Base-by-base conservation (phyloP, 257 asterid genomes). In the Parsonsia alboflavescens region DNA sequence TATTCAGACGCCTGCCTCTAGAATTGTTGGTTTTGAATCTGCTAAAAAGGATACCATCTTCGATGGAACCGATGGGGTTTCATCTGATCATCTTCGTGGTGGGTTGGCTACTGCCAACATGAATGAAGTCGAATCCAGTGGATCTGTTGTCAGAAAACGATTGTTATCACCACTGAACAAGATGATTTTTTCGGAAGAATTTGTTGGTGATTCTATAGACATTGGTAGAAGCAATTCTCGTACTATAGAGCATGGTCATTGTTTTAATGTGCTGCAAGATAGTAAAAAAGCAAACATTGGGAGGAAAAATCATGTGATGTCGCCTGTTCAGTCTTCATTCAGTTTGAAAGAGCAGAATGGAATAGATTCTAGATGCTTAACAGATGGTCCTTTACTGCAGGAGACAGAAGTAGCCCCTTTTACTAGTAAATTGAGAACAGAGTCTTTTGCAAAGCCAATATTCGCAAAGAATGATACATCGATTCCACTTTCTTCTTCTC, bases 371-470 rank as follows among this genome's bases (percentile, higher is more conserved):
- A 19, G 66, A 0, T 63, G 84, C 73, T 80, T 85, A 59, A 84
- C 93, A 1, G 97, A 91, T 76, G 96, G 96, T 57, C 97, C 93
- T 76, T 70, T 91, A 63, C 81, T 89, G 70, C 86, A 82, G 76
- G 87, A 84, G 50, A 80, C 81, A 77, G 91, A 85, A 49, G 76
- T 76, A 64, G 39, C 53, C 75, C 73, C 74, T 5, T 78, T 73
- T 76, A 78, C 73, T 56, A 72, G 68, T 10, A 65, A 78, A 50
- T 76, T 33, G 22, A 83, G 74, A 64, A 44, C 80, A 59, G 77
- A 49, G 67, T 76, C 82, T 22, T 69, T 69, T 59, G 73, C 77
- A 58, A 74, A 73, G 45, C 80, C 84, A 68, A 58, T 77, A 50
- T 82, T 82, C 68, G 73, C 13, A 15, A 80, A 75, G 77, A 83